Percentiles rank a stretch among this genome's conserved stretches.
Conservation (phyloP, 2,329 filamentous ascomycete species). For the Xylaria sp. region DNA sequence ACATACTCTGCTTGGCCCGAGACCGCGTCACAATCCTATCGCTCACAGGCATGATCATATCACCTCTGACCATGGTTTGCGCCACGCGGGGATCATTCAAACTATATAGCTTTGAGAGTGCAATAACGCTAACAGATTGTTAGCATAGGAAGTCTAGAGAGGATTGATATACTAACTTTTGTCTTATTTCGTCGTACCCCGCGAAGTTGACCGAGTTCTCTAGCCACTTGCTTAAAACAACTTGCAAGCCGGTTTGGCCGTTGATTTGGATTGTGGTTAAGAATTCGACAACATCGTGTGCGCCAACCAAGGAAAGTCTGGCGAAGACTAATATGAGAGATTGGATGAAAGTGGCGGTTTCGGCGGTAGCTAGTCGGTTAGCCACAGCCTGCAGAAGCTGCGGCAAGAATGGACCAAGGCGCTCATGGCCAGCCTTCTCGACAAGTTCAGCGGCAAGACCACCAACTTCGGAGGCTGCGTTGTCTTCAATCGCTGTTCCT, state of each 20-base stretch:
- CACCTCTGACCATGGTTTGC: slow-evolving; percentile 88
- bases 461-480: slow-evolving; percentile 94
- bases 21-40: slow-evolving; percentile 94
- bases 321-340: slow-evolving; percentile 96
- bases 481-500: slow-evolving; percentile 85
- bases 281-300: slow-evolving; percentile 92
- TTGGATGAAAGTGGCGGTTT: slow-evolving; percentile 91
- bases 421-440: slow-evolving; percentile 91
- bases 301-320: slow-evolving; percentile 83
- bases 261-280: slow-evolving; percentile 84
- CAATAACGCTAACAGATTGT: slow-evolving; percentile 75
- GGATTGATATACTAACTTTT: slow-evolving; percentile 76
- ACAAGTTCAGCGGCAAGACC: slow-evolving; percentile 94
- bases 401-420: slow-evolving; percentile 87
- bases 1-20: slow-evolving; percentile 81
- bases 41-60: slow-evolving; percentile 82
- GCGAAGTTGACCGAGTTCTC: slow-evolving; percentile 97
- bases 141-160: slow-evolving; percentile 43
- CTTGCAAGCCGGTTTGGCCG: slow-evolving; percentile 82
- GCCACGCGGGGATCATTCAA: slow-evolving; percentile 83
- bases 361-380: slow-evolving; percentile 81
- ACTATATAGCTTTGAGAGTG: slow-evolving; percentile 89
- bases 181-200: slow-evolving; percentile 96
- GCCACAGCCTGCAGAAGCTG: slow-evolving; percentile 92
- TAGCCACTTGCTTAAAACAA: slow-evolving; percentile 94